Percentiles rank a stretch among this genome's conserved stretches.
phyloP scores from a whole-genome alignment of 495 filamentous ascomycete species.

The Podospora australis region DNA sequence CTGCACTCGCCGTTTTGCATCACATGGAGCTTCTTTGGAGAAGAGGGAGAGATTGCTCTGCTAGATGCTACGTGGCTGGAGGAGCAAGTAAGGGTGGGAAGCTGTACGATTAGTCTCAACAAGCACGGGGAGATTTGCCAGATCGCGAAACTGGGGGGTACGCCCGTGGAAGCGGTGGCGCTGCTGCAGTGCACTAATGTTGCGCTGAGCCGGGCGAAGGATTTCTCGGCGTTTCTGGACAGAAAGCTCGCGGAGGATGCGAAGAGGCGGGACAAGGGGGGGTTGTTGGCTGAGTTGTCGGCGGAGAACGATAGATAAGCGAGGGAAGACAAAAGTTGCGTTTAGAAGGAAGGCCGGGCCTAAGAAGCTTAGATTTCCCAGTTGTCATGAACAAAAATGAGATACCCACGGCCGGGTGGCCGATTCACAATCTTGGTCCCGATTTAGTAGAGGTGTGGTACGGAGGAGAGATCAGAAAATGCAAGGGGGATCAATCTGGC shows the following conservation, averaged over 20 bases:
- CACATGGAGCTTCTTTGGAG: constrained; percentile 74
- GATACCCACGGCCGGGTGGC: constrained; percentile 22
- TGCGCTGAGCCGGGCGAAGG: constrained; percentile 71
- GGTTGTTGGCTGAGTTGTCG: constrained; percentile 68
- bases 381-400: constrained; percentile 10
- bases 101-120: constrained; percentile 81
- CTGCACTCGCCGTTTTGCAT: constrained; percentile 85
- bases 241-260: constrained; percentile 67
- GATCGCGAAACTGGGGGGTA: constrained; percentile 80
- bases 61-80: constrained; percentile 76
- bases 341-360: constrained; percentile 18
- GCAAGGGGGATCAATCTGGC: too few relatives aligned
- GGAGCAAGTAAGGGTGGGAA: constrained; percentile 78
- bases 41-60: constrained; percentile 52
- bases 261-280: constrained; percentile 65
- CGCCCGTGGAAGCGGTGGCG: constrained; percentile 66
- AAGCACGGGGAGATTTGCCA: constrained; percentile 86
- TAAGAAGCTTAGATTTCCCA: background rate
- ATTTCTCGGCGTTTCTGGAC: constrained; percentile 65
- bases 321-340: constrained; percentile 11
- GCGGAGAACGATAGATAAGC: constrained; percentile 71
- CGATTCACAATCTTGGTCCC: too few relatives aligned
- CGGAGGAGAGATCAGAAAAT: too few relatives aligned
- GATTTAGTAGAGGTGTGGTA: too few relatives aligned
- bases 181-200: constrained; percentile 63